These are phyloP conservation scores for Solanum acaule DNA, from an alignment of 257 asterid genomes.

Conservation along the genomic window DNA sequence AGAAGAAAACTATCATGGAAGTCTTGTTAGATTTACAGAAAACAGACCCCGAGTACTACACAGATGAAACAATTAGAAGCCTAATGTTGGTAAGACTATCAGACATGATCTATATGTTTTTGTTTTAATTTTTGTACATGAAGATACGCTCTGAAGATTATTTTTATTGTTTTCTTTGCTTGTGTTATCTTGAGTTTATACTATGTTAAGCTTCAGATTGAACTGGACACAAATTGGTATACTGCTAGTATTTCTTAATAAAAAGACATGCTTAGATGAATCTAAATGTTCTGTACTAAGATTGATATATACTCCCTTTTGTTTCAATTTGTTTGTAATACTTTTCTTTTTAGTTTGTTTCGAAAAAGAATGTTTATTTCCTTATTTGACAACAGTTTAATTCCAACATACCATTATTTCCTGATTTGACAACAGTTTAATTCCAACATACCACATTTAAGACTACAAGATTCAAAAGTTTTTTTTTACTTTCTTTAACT, in stretches of 20 bases:
- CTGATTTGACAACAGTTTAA: not conserved
- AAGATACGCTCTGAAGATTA: not conserved
- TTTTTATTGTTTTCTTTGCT: not conserved
- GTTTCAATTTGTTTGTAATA: not conserved
- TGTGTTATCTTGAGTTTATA: not conserved
- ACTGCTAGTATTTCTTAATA: not conserved
- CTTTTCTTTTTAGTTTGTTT: not conserved
- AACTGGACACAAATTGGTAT: not conserved
- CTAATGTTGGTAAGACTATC: conserved; percentile 20
- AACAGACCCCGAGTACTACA: conserved; percentile 31
- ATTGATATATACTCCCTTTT: not conserved
- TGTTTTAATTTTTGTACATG: not conserved
- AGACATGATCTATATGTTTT: not conserved
- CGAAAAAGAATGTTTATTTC: not conserved
- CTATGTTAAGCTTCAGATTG: not conserved
- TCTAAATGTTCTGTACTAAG: not conserved
- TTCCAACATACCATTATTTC: not conserved
- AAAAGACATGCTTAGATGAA: not conserved
- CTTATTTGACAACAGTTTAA: not conserved
- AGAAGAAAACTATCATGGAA: conserved; percentile 30
- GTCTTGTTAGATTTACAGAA: conserved; percentile 39
- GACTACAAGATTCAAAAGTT: not conserved
- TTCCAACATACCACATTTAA: not conserved
- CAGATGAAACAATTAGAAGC: conserved; percentile 38
- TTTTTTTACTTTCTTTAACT: not conserved